Base-by-base conservation (phyloP, 148 eudicot genomes). In the Heliamphora exappendiculata region DNA sequence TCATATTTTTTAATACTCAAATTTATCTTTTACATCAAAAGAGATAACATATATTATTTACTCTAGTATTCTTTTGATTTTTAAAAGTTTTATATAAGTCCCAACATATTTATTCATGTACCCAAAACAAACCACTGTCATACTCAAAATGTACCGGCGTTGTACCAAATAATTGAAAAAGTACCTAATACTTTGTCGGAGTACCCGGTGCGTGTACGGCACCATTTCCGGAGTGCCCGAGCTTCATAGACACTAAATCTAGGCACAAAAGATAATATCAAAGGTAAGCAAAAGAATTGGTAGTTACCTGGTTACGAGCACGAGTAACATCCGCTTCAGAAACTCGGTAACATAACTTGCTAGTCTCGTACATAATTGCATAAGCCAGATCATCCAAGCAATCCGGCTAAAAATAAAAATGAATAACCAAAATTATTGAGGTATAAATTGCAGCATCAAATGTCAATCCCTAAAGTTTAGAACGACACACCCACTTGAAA, bases 291-390 rank as follows among this genome's bases (percentile, higher is more conserved):
- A 44, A 41, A 41, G 42, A 68, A 58, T 54, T 41, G 24, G 50
- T 29, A 65, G 65, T 24, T 77, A 94, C 97, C 94, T 91, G 93
- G 80, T 94, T 94, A 79, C 89, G 78, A 75, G 94, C 97, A 67
- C 98, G 93, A 72, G 81, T 86, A 28, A 94, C 97, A 79, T 91
- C 98, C 34, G 77, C 97, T n/a, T 91, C 93, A 9, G 91, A 81
- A 54, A 91, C 93, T 39, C 90, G 86, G 54, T 94, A 91, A 73
- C 88, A 86, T 73, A 94, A 64, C 82, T 90, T 94, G 86, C 90
- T 88, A 5, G 88, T 49, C 83, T 88, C 93, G 50, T 89, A 81
- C 97, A 94, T 91, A 58, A 88, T 88, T 44, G 87, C 88, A 82
- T 86, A 90, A 49, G 98, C 81, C 81, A 94, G 83, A 80, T 94